These are phyloP conservation scores for Fusarium palustre DNA, from an alignment of 2,329 filamentous ascomycete genomes.

Conservation along the genomic window DNA sequence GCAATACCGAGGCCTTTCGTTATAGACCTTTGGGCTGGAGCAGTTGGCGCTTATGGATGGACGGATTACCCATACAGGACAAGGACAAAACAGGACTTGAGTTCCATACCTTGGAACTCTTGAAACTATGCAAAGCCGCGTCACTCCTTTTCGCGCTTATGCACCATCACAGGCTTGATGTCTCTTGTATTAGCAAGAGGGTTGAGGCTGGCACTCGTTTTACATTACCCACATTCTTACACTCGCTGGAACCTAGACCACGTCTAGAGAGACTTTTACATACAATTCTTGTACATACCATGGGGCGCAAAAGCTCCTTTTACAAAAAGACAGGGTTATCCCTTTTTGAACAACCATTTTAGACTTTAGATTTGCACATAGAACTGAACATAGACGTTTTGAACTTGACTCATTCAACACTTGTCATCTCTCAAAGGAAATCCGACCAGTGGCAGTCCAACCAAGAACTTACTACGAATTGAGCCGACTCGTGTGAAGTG, in stretches of 20 bases:
- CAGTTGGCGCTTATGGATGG: slow-evolving; percentile 45
- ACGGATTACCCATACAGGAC: slow-evolving; percentile 38
- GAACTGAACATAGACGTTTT: slow-evolving; percentile 29
- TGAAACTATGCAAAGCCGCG: slow-evolving; percentile 16
- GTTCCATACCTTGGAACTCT: slow-evolving; percentile 5
- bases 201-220: slow-evolving; percentile 49
- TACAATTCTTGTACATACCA: slow-evolving; percentile 48
- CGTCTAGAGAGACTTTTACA: slow-evolving; percentile 33
- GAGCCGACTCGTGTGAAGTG: slow-evolving; percentile 1
- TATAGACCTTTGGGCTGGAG: slow-evolving; percentile 47
- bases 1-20: slow-evolving; percentile 40
- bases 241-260: slow-evolving; percentile 39
- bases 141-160: slow-evolving; percentile 30
- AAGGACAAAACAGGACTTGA: slow-evolving; percentile 27
- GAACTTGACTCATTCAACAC: slow-evolving; percentile 6
- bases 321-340: slow-evolving; percentile 22
- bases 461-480: background rate
- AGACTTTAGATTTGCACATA: slow-evolving; percentile 29
- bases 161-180: slow-evolving; percentile 45
- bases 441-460: background rate
- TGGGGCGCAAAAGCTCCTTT: slow-evolving; percentile 14
- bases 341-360: slow-evolving; percentile 23
- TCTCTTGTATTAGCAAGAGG: slow-evolving; percentile 42
- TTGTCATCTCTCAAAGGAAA: background rate
- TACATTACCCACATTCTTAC: slow-evolving; percentile 43